Conservation (phyloP, 805 yeast genomes). For the Candida xiaguanensis region DNA sequence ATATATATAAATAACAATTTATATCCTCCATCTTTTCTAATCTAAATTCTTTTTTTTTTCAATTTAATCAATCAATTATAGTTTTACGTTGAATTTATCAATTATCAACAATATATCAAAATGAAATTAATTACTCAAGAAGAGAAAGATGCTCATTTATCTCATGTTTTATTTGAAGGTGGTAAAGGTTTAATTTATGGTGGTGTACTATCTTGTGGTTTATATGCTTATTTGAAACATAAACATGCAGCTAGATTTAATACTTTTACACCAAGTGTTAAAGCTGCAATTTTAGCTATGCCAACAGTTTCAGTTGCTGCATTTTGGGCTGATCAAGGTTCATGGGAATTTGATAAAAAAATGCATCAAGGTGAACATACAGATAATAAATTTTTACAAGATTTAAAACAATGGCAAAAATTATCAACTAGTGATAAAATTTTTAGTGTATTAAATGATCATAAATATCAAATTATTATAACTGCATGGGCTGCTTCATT, state of each 20-base stretch:
- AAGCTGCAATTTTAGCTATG: constrained; percentile 34
- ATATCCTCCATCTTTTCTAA: no score
- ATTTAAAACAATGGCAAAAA: constrained; percentile 32
- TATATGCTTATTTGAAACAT: constrained; percentile 28
- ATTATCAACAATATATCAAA: no score
- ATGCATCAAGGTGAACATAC: constrained; percentile 30
- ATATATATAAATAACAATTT: no score
- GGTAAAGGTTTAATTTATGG: constrained; percentile 38
- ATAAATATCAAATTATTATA: constrained; percentile 36
- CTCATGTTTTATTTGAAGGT: constrained; percentile 34
- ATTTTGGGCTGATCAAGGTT: constrained; percentile 43
- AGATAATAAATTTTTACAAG: constrained; percentile 28
- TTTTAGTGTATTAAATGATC: constrained; percentile 22
- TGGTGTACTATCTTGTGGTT: constrained; percentile 25
- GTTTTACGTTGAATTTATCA: no score
- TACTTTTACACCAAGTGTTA: constrained; percentile 35
- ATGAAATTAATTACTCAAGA: constrained; percentile 38
- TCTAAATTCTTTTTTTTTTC: no score
- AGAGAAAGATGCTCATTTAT: constrained; percentile 38
- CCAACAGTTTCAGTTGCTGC: constrained; percentile 38
- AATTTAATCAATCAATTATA: no score
- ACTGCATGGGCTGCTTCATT: constrained; percentile 38
- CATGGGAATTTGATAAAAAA: constrained; percentile 38
- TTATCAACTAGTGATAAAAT: constrained; percentile 28
- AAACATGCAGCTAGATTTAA: constrained; percentile 32